Base-by-base conservation (phyloP, 352 stramenopile species). In the Phytophthora ramorum region DNA sequence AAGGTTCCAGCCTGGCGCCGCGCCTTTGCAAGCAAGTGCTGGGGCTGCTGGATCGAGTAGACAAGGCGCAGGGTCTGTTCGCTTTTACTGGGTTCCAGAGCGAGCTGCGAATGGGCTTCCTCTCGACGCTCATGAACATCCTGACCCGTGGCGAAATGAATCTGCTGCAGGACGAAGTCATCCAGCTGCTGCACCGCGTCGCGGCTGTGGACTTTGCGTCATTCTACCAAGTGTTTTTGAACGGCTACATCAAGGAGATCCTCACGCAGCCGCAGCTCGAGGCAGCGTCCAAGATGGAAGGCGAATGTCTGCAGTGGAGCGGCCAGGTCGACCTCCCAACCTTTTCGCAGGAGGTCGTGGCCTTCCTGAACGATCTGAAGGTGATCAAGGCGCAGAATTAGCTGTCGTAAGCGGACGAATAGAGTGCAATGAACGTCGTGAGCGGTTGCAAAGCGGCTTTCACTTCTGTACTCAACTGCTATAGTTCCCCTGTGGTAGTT, bases 91-190 rank as follows among this genome's bases (percentile, higher is more conserved):
- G 82, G n/a, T 95, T 95, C 62, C 76, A 86, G 51, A 81, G 41
- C 20, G 84, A 95, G 50, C 63, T 95, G 40, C 84, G 84, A 4
- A 81, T 93, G 75, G 84, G 81, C 8, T 92, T 92, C 43, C 70
- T 95, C 22, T 84, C 81, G 9, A 95, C 86, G 6, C 63, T 95
- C 17, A 86, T 95, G 80, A 90, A 87, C 34, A 76, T 95, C 43
- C 53, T 95, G 38, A 92, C 81, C 0, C 83, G 81, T 57, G 86
- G 86, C 20, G 84, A 92, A 58, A 84, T 95, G 81, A 92, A 91
- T 47, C 32, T 95, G 41, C 76, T 95, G 19, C 82, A 89, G 37
- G 86, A 95, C 22, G 86, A 95, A 61, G 73, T 88, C 35, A 87
- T 91, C 38, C 71, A 78, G 52, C 45, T 95, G 47, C 73, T 95